phyloP scores from a whole-genome alignment of 2,329 filamentous ascomycete genomes.

The Colletotrichum sp. region DNA sequence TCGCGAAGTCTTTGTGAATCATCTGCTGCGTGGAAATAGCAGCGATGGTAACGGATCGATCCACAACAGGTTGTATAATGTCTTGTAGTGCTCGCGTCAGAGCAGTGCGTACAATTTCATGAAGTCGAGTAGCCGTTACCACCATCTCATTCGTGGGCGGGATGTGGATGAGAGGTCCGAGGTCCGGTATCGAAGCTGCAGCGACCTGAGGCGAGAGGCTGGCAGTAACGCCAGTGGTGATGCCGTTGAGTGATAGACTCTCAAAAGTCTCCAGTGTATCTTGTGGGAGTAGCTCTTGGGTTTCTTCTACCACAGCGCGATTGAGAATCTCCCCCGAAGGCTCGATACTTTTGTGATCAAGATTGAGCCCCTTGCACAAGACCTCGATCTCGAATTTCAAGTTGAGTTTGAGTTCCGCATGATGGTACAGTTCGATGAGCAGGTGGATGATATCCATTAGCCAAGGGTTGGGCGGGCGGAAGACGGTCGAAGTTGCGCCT shows the following conservation, averaged over 20 bases:
- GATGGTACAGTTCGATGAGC: constrained; percentile 91
- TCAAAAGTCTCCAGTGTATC: constrained; percentile 84
- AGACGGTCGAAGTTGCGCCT: constrained; percentile 83
- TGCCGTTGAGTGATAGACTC: constrained; percentile 77
- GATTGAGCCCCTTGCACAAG: constrained; percentile 86
- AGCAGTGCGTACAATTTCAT: constrained; percentile 82
- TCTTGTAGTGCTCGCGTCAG: constrained; percentile 91
- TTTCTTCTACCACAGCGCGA: constrained; percentile 68
- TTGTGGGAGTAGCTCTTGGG: constrained; percentile 62
- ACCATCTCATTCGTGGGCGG: constrained; percentile 84
- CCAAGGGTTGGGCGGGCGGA: constrained; percentile 96
- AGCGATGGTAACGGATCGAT: constrained; percentile 96
- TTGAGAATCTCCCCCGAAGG: constrained; percentile 87
- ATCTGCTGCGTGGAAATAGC: constrained; percentile 96
- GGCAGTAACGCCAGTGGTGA: constrained; percentile 70
- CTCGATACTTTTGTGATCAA: constrained; percentile 93
- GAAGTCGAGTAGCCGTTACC: constrained; percentile 70
- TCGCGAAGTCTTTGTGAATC: constrained; percentile 94
- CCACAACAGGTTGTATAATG: constrained; percentile 96
- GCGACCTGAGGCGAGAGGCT: constrained; percentile 81
- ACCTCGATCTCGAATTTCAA: constrained; percentile 99
- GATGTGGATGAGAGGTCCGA: constrained; percentile 79
- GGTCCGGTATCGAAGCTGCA: constrained; percentile 81
- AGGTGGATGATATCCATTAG: constrained; percentile 94
- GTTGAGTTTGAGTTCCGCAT: constrained; percentile 92